These are phyloP conservation scores for Pyrrhoderma noxium DNA, from an alignment of 1,284 basidiomycete genomes.

Conservation along the genomic window DNA sequence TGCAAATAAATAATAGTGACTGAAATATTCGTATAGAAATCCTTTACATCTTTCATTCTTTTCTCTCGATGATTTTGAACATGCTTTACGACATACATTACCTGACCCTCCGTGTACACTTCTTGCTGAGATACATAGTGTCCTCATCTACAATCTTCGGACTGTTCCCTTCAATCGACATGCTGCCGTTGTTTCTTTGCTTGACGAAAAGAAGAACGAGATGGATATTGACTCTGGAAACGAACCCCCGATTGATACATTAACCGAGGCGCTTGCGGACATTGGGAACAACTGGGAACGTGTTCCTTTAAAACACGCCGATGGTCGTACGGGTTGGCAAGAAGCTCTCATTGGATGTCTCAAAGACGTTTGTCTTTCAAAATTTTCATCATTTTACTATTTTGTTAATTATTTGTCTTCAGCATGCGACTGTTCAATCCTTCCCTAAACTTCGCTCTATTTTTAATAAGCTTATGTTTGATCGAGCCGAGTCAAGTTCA, in stretches of 20 bases:
- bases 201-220: slow-evolving; percentile 38
- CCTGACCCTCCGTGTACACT: slow-evolving; percentile 68
- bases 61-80: slow-evolving; percentile 90
- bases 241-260: slow-evolving; percentile 41
- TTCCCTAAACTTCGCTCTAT: slow-evolving; percentile 73
- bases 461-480: slow-evolving; percentile 70
- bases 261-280: slow-evolving; percentile 59
- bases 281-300: slow-evolving; percentile 78
- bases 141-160: slow-evolving; percentile 81
- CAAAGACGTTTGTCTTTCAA: slow-evolving; percentile 65
- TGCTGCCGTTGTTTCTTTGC: slow-evolving; percentile 60
- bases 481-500: slow-evolving; percentile 34
- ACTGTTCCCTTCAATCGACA: slow-evolving; percentile 69
- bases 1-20: slow-evolving; percentile 1
- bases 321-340: slow-evolving; percentile 77
- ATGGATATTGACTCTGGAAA: slow-evolving; percentile 33
- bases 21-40: slow-evolving; percentile 46
- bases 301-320: slow-evolving; percentile 55
- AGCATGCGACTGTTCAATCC: slow-evolving; percentile 72
- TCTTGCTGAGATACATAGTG: slow-evolving; percentile 83
- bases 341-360: slow-evolving; percentile 79
- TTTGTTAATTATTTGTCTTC: slow-evolving; percentile 11
- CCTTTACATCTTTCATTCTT: slow-evolving; percentile 86
- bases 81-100: slow-evolving; percentile 73
- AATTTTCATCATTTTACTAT: slow-evolving; percentile 6